Evolutionary conservation across 164 flowering plant species (phyloP), one percentile per base, ranked within the genome.

Genomic region (Vitis rotundifolia): DNA sequence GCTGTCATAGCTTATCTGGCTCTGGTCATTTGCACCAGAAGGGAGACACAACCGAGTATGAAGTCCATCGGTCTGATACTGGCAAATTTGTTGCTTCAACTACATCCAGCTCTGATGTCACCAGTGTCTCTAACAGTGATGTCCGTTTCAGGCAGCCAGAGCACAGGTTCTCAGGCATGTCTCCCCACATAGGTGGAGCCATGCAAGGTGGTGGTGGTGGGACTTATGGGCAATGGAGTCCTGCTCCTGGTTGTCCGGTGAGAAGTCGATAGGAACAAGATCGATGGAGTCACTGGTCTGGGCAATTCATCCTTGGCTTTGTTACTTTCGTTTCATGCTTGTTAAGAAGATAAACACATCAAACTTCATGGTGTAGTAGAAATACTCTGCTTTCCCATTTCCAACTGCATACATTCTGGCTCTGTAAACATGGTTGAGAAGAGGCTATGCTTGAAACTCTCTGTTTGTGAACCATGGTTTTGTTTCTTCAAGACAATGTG

Each of bases 291-390:
- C 75, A 70, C 79, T 19, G 57, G 44, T 71, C 29, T 67, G 18
- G 93, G 97, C 97, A 90, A 88, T 65, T 90, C 97, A 92, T 92
- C 92, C 95, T 92, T 90, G 97, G 95, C 95, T 91, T 79, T 78
- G 61, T 74, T 63, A 69, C 61, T 65, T 59, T 49, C 59, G 53
- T 62, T 28, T 19, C 47, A 11, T 1, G 48, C 64, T 0, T 37
- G 44, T 37, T 37, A 37, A 37, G 44, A 37, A 37, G 44, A 37
- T 37, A 37, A 37, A 6, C 44, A 37, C 7, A 37, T 37, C 44
- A 37, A 37, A 37, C 44, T 37, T 37, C 0, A 37, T 37, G 44
- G 44, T 37, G 44, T 6, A 37, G 5, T 37, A 37, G 44, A 37
- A 37, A 37, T 37, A 37, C 44, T 3, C 57, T 48, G 31, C 59